Conservation (phyloP, 164 flowering plant genomes). For the Nelumbo lutea region DNA sequence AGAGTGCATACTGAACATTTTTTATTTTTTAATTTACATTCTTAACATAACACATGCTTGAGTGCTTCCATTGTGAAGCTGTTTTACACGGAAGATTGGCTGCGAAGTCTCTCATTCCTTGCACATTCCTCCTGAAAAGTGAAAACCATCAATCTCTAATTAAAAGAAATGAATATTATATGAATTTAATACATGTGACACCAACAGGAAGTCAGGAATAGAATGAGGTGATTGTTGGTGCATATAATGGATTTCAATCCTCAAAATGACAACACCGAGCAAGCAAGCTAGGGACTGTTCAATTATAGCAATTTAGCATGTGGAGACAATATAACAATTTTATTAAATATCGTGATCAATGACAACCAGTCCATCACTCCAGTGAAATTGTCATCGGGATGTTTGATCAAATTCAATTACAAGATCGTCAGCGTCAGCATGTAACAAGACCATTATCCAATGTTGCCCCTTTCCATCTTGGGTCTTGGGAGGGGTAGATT, state of each 20-base stretch:
- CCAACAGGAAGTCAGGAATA: background rate
- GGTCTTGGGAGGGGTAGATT: too few species aligned
- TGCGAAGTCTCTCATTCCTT: constrained; percentile 47
- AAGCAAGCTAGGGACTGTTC: too few species aligned
- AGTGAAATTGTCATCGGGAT: background rate
- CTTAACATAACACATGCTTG: background rate
- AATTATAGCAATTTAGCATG: too few species aligned
- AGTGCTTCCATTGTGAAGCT: background rate
- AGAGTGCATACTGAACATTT: background rate
- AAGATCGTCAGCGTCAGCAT: background rate
- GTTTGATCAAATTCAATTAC: background rate
- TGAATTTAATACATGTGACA: background rate
- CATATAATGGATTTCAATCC: too few species aligned
- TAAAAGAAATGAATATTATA: constrained; percentile 1
- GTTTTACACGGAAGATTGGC: constrained; percentile 14
- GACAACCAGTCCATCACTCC: background rate
- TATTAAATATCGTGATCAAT: background rate
- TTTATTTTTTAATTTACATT: too few species aligned
- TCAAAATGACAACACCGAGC: too few species aligned
- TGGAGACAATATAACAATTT: background rate
- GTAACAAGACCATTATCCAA: too few species aligned
- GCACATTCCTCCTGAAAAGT: constrained; percentile 56
- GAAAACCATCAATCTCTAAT: background rate
- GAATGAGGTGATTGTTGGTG: too few species aligned
- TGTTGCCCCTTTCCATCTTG: too few species aligned